A percentile compares a stretch with the other conserved stretches of the same genome.
These are phyloP conservation scores for Colletotrichum somersetense DNA, from an alignment of 2,329 filamentous ascomycete genomes.

Conservation along the genomic window DNA sequence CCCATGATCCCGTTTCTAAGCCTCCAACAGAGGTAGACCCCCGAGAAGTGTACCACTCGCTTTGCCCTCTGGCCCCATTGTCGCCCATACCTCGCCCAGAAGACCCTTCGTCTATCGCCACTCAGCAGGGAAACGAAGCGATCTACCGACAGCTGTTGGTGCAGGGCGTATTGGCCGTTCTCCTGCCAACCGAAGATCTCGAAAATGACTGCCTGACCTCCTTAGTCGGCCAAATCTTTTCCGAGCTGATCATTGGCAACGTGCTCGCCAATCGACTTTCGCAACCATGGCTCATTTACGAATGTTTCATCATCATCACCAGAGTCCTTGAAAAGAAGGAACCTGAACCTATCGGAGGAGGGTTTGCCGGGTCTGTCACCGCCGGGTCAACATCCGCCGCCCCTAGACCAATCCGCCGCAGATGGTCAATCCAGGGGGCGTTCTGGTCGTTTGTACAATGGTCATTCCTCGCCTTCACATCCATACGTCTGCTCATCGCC, in stretches of 20 bases:
- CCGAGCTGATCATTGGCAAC: conserved; percentile 89
- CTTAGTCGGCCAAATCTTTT: conserved; percentile 87
- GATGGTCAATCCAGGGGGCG: conserved; percentile 59
- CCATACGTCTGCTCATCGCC: conserved; percentile 74
- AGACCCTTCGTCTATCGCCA: conserved; percentile 62
- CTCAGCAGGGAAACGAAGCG: conserved; percentile 82
- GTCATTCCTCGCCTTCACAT: conserved; percentile 67
- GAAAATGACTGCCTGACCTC: conserved; percentile 87
- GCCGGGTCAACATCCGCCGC: conserved; percentile 15
- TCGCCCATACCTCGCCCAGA: conserved; percentile 77
- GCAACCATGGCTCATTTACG: conserved; percentile 91
- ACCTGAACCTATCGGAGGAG: conserved; percentile 31
- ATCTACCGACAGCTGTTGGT: conserved; percentile 91
- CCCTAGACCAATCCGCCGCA: conserved; percentile 35
- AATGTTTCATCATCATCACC: conserved; percentile 81
- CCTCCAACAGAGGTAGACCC: conserved; percentile 72
- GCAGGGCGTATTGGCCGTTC: conserved; percentile 81
- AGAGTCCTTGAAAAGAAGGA: conserved; percentile 52
- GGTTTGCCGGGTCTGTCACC: conserved; percentile 29
- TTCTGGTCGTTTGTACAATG: conserved; percentile 71
- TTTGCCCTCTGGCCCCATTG: conserved; percentile 84
- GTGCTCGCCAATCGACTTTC: conserved; percentile 83
- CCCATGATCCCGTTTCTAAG: conserved; percentile 69
- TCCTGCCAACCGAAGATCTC: conserved; percentile 92
- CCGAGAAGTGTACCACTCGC: conserved; percentile 82